phyloP scores from a whole-genome alignment of 1,284 basidiomycete species.

The Cutaneotrichosporon sp. region DNA sequence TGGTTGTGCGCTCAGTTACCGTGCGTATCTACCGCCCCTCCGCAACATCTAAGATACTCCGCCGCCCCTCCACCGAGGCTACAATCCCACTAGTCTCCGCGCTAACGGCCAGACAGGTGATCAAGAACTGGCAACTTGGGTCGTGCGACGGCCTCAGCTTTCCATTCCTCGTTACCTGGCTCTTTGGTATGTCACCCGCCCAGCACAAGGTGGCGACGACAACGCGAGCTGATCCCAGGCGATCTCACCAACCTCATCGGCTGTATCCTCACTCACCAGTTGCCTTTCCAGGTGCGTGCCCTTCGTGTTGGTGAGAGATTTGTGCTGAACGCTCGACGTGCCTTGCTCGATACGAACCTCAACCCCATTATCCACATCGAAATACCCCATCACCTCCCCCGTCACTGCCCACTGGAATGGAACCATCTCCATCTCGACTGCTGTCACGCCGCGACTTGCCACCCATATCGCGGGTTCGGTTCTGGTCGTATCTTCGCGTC shows the following conservation, averaged over 20 bases:
- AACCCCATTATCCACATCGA: neutral
- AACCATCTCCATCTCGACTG: neutral
- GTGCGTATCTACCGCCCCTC: slow-evolving; percentile 59
- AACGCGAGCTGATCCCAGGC: slow-evolving; percentile 57
- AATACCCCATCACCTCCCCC: neutral
- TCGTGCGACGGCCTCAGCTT: slow-evolving; percentile 83
- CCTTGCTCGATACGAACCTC: neutral
- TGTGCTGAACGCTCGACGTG: neutral
- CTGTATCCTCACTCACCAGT: slow-evolving; percentile 82
- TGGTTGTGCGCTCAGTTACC: slow-evolving; percentile 91
- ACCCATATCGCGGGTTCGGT: neutral
- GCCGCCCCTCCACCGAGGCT: no score
- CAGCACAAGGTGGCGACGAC: no score
- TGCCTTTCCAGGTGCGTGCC: slow-evolving; percentile 80
- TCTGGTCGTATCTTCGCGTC: slow-evolving; percentile 5
- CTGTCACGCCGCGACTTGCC: neutral
- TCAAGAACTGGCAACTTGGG: slow-evolving; percentile 71
- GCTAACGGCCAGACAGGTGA: slow-evolving; percentile 62
- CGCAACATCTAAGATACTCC: neutral
- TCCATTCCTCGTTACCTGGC: slow-evolving; percentile 86
- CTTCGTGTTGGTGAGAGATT: neutral
- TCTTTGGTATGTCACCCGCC: slow-evolving; percentile 63
- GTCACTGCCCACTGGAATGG: neutral
- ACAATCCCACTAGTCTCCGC: slow-evolving; percentile 1
- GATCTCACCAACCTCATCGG: slow-evolving; percentile 84